A percentile compares a stretch with the other conserved stretches of the same genome.
Conservation (phyloP, 75 land plant species). For the Larix kaempferi region DNA sequence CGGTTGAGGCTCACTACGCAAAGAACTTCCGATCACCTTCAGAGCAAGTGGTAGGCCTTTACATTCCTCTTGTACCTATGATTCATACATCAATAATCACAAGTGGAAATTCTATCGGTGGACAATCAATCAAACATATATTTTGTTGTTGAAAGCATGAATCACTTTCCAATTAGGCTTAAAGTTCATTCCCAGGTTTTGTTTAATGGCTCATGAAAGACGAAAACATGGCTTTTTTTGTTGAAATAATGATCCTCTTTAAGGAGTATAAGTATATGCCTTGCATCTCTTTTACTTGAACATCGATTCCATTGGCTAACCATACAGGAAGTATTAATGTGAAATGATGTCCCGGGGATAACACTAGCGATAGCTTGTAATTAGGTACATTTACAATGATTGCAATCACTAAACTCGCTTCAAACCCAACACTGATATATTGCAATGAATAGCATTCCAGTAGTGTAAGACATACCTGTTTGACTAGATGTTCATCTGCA, state of each 20-base stretch:
- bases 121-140: background rate
- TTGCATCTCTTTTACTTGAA: background rate
- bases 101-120: background rate
- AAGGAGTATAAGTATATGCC: background rate
- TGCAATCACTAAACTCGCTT: background rate
- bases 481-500: slow-evolving; percentile 3
- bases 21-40: slow-evolving; percentile 57
- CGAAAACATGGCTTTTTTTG: background rate
- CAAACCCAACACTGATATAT: background rate
- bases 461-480: background rate
- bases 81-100: too few relatives aligned
- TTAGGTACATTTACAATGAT: too few relatives aligned
- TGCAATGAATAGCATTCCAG: background rate
- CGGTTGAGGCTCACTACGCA: slow-evolving; percentile 25
- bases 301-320: background rate
- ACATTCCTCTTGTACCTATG: slow-evolving; percentile 46
- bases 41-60: slow-evolving; percentile 65
- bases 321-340: background rate
- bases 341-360: background rate
- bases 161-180: background rate
- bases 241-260: background rate
- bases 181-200: background rate
- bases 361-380: too few relatives aligned
- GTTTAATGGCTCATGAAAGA: background rate
- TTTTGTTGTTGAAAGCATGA: background rate